Evolutionary conservation across 352 stramenopile genomes (phyloP).

Genomic region (Globisporangium takayamanum): DNA sequence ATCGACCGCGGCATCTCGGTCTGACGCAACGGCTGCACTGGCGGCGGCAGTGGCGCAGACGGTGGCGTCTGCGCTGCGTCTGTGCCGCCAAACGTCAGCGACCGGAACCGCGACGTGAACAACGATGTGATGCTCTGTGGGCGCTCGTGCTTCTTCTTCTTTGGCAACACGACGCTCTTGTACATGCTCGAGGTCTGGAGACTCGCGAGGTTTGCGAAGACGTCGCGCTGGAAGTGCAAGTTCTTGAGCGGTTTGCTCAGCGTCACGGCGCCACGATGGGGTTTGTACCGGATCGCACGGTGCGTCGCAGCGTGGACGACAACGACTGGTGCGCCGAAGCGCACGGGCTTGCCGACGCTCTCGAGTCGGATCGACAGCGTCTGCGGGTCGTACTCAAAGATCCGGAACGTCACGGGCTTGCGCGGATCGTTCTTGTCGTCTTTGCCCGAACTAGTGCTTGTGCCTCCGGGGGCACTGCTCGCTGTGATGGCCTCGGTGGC

Average conservation of each 20-base stretch:
- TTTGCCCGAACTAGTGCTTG: background rate
- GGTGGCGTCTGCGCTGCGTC: background rate
- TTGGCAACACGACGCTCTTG: slow-evolving; percentile 5
- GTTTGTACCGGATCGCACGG: slow-evolving; percentile 55
- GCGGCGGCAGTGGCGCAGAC: background rate
- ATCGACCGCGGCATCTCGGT: slow-evolving; percentile 12
- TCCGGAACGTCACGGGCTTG: slow-evolving; percentile 52
- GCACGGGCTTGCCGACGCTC: slow-evolving; percentile 49
- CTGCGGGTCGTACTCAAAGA: slow-evolving; percentile 58
- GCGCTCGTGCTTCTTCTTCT: slow-evolving; percentile 6
- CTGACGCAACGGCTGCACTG: slow-evolving; percentile 10
- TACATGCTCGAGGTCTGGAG: slow-evolving; percentile 38
- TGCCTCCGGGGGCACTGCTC: slow-evolving; percentile 1
- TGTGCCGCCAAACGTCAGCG: slow-evolving; percentile 2
- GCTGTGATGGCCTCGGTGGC: background rate
- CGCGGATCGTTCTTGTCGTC: slow-evolving; percentile 9
- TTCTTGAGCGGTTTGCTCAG: slow-evolving; percentile 64
- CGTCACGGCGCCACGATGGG: slow-evolving; percentile 52
- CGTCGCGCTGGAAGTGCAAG: slow-evolving; percentile 51
- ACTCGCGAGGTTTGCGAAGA: slow-evolving; percentile 37
- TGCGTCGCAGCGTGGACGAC: slow-evolving; percentile 59
- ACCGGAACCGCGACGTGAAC: slow-evolving; percentile 10
- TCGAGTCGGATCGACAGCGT: slow-evolving; percentile 44
- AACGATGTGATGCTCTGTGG: slow-evolving; percentile 9
- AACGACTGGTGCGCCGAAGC: slow-evolving; percentile 43